Percentiles rank a stretch among this genome's conserved stretches.
Evolutionary conservation across 306 rosid species (phyloP).

Genomic region (Corylus avellana): DNA sequence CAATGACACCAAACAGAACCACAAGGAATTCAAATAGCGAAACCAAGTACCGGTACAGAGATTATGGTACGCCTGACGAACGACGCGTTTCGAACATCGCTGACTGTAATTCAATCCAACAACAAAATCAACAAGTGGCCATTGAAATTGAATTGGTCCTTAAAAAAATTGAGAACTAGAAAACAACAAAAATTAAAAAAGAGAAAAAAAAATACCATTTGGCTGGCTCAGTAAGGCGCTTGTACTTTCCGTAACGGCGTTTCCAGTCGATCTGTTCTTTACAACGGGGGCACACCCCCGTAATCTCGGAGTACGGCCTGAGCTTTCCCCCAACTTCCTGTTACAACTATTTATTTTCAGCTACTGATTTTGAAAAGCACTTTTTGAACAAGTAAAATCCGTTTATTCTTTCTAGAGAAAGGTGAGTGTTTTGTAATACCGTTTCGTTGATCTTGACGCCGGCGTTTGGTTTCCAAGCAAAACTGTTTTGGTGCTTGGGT

Average conservation of each 20-base stretch:
- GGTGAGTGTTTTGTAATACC: background rate
- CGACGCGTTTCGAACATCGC: constrained; percentile 74
- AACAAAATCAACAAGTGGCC: background rate
- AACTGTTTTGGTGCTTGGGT: constrained; percentile 1
- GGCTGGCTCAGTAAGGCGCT: constrained; percentile 74
- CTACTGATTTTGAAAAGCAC: background rate
- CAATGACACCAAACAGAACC: background rate
- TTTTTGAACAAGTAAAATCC: background rate
- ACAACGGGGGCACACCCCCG: constrained; percentile 90
- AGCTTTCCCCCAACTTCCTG: constrained; percentile 52
- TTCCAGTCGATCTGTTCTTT: constrained; percentile 95
- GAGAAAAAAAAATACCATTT: constrained; percentile 52
- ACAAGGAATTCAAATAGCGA: background rate
- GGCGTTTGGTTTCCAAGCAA: background rate
- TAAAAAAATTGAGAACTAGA: background rate
- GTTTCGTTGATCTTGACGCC: background rate
- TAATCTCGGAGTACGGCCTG: constrained; percentile 26
- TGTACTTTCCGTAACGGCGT: constrained; percentile 82
- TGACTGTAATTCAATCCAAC: constrained; percentile 52
- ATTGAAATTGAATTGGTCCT: background rate
- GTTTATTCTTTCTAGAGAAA: background rate
- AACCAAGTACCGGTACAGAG: constrained; percentile 62
- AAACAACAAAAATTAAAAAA: background rate
- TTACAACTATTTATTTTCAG: constrained; percentile 42
- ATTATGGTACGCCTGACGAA: constrained; percentile 94